Evolutionary conservation across 352 stramenopile genomes (phyloP), one percentile per base, ranked within the genome.

Genomic region (Phytophthora fragariaefolia): DNA sequence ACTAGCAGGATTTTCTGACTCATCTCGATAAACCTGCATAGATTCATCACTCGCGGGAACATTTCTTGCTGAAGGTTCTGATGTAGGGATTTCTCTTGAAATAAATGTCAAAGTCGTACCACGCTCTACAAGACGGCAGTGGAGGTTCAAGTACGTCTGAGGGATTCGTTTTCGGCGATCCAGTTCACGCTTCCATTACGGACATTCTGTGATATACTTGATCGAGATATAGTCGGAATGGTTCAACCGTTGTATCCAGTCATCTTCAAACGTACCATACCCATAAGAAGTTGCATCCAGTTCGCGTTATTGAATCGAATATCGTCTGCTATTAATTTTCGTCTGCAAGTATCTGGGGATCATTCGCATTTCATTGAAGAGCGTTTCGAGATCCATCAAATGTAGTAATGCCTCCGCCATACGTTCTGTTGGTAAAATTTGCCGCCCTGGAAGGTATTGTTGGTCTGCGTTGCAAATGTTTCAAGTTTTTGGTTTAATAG

Each of bases 401-500:
- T 88, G 74, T 17, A 92, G 54, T 17, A 91, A 63, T 15, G 80
- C 84, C 3, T 47, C 65, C 10, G 77, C 80, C 13, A 92, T 79
- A 34, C 84, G 79, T 1, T 82, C 66, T 22, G 61, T 64, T 8
- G 84, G 82, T n/a, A 92, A 58, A 30, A 78, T 56, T 54, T 92
- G 82, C 84, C 84, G 91, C 6, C 69, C 55, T 1, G 76, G 74
- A 8, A 86, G 67, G 28, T 65, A 64, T 32, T 62, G 63, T 15
- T 76, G 69, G 80, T 76, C 30, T 87, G 66, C 0, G 82, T 26
- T 3, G 73, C 64, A 56, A 91, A 92, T 4, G 73, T 66, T 34
- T 91, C 79, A 12, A 91, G 70, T 17, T 85, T 87, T 27, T 80
- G 64, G 0, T 76, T 61, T 22, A 90, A 42, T 7, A 91, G 66